Conservation (phyloP, 2,329 filamentous ascomycete species). For the Scedosporium minutisporum region DNA sequence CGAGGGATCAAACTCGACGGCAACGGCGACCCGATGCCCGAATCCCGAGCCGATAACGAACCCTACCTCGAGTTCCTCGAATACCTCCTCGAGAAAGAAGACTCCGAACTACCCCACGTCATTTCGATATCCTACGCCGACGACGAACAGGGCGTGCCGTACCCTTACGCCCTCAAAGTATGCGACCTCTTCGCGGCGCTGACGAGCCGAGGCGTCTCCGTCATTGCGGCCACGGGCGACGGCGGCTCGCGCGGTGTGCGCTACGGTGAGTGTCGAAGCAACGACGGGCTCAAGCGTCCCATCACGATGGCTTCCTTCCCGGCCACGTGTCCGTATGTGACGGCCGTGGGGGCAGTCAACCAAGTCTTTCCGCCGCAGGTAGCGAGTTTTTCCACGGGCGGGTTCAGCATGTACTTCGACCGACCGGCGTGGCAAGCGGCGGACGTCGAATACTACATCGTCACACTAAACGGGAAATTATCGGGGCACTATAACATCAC, state of each 20-base stretch:
- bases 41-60: slow-evolving; percentile 35
- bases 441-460: slow-evolving; percentile 30
- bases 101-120: slow-evolving; percentile 41
- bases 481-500: slow-evolving; percentile 31
- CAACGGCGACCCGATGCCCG: slow-evolving; percentile 23
- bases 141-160: slow-evolving; percentile 45
- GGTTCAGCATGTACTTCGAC: slow-evolving; percentile 42
- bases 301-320: slow-evolving; percentile 55
- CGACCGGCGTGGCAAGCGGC: slow-evolving; percentile 35
- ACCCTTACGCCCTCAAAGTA: slow-evolving; percentile 39
- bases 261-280: slow-evolving; percentile 43
- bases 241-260: slow-evolving; percentile 33
- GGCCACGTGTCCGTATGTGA: slow-evolving; percentile 58
- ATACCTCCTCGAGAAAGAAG: slow-evolving; percentile 33
- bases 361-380: slow-evolving; percentile 28
- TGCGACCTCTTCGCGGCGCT: slow-evolving; percentile 45
- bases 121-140: slow-evolving; percentile 50
- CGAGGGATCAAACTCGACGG: slow-evolving; percentile 30
- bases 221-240: slow-evolving; percentile 43
- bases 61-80: slow-evolving; percentile 47
- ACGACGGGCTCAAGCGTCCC: slow-evolving; percentile 46
- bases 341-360: slow-evolving; percentile 51
- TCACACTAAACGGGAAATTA: slow-evolving; percentile 30
- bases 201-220: slow-evolving; percentile 39
- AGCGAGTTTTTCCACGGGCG: slow-evolving; percentile 37